phyloP scores from a whole-genome alignment of 2,329 filamentous ascomycete species.

The Fusarium papillatum region DNA sequence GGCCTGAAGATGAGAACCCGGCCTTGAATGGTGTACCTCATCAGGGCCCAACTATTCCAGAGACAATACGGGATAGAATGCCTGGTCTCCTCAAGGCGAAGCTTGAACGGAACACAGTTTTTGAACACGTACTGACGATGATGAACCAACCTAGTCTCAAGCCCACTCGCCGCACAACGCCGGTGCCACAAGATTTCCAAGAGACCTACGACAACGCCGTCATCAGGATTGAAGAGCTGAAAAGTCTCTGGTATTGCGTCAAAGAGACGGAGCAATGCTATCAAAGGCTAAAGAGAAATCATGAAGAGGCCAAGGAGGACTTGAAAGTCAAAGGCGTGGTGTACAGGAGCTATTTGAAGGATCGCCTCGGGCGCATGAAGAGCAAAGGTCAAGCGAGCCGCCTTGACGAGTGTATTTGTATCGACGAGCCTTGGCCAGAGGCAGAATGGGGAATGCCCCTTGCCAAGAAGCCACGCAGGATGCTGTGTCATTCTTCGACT shows the following conservation, averaged over 20 bases:
- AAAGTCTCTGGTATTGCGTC: background rate
- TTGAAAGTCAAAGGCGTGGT: background rate
- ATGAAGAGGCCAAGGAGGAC: background rate
- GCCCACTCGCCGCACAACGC: background rate
- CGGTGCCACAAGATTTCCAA: background rate
- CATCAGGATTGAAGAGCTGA: background rate
- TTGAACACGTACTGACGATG: background rate
- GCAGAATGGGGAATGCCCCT: constrained; percentile 29
- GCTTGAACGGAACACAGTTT: background rate
- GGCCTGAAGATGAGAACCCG: background rate
- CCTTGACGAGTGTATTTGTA: constrained; percentile 24
- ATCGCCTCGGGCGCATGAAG: constrained; percentile 14
- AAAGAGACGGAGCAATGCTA: background rate
- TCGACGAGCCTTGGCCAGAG: constrained; percentile 33
- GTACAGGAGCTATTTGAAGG: background rate
- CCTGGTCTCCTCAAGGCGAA: background rate
- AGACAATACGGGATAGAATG: background rate
- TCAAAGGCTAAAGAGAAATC: background rate
- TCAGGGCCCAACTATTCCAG: background rate
- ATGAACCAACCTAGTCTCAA: background rate
- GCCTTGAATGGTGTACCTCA: background rate
- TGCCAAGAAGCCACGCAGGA: background rate
- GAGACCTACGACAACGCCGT: background rate
- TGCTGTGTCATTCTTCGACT: constrained; percentile 9
- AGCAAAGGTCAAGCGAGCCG: constrained; percentile 41